Conservation (phyloP, 2,329 filamentous ascomycete genomes). For the Zymoseptoria passerinii region DNA sequence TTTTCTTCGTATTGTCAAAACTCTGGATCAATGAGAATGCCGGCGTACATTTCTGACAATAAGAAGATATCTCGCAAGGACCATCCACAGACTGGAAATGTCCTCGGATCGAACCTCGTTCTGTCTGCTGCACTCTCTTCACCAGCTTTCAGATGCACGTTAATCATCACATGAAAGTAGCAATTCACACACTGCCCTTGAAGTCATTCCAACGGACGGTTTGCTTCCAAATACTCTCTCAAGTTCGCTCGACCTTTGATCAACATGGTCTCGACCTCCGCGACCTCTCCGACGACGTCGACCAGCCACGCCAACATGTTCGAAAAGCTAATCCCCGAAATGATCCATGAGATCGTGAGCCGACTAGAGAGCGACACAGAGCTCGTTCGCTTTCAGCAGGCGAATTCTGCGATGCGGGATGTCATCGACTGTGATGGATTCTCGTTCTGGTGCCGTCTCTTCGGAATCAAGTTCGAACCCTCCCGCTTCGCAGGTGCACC, state of each 20-base stretch:
- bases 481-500: slow-evolving; percentile 10
- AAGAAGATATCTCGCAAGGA: too few relatives aligned
- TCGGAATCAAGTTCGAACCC: slow-evolving; percentile 36
- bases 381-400: slow-evolving; percentile 33
- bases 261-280: not conserved
- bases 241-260: not conserved
- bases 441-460: slow-evolving; percentile 43
- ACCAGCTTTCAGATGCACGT: too few relatives aligned
- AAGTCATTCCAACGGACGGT: not conserved
- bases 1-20: too few relatives aligned
- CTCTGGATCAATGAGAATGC: too few relatives aligned
- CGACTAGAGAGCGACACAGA: slow-evolving; percentile 36
- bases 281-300: not conserved
- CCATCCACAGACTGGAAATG: too few relatives aligned
- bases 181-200: too few relatives aligned
- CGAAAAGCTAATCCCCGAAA: slow-evolving; percentile 20
- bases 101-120: too few relatives aligned
- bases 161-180: too few relatives aligned
- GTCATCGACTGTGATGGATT: slow-evolving; percentile 34
- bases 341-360: slow-evolving; percentile 34
- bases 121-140: too few relatives aligned
- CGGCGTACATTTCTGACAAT: too few relatives aligned
- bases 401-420: slow-evolving; percentile 34
- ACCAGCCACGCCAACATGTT: not conserved
- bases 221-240: not conserved